Evolutionary conservation across 2,329 filamentous ascomycete genomes (phyloP).

Genomic region (Talaromyces funiculosus): DNA sequence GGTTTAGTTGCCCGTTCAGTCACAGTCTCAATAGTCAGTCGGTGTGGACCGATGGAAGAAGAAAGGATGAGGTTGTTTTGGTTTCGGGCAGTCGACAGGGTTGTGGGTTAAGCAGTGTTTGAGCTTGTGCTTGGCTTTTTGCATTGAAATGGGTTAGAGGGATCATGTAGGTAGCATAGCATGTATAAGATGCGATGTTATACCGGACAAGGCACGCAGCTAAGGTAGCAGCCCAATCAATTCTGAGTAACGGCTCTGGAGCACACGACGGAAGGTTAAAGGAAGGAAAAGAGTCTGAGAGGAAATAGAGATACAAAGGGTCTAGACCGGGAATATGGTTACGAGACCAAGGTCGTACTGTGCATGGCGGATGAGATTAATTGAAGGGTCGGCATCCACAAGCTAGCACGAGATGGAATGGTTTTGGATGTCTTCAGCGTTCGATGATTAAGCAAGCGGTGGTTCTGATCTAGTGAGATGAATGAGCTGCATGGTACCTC

Average conservation of each 20-base stretch:
- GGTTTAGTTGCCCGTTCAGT: not conserved
- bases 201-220: not conserved
- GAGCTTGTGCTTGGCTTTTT: not conserved
- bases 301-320: not conserved
- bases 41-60: not conserved
- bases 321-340: conserved; percentile 2
- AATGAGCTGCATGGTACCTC: not conserved
- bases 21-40: no score
- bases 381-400: not conserved
- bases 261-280: not conserved
- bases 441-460: not conserved
- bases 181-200: conserved; percentile 1
- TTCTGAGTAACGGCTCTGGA: not conserved
- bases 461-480: not conserved
- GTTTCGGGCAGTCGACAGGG: not conserved
- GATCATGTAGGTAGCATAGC: not conserved
- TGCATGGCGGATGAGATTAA: not conserved
- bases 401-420: not conserved
- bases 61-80: not conserved
- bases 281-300: not conserved
- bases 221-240: not conserved
- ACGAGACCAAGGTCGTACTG: conserved; percentile 1
- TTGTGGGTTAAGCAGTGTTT: not conserved
- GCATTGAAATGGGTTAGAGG: not conserved
- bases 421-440: not conserved